Evolutionary conservation across 108 stramenopile species (phyloP), one percentile per base, ranked within the genome.

Genomic region (Skeletonema tropicum): DNA sequence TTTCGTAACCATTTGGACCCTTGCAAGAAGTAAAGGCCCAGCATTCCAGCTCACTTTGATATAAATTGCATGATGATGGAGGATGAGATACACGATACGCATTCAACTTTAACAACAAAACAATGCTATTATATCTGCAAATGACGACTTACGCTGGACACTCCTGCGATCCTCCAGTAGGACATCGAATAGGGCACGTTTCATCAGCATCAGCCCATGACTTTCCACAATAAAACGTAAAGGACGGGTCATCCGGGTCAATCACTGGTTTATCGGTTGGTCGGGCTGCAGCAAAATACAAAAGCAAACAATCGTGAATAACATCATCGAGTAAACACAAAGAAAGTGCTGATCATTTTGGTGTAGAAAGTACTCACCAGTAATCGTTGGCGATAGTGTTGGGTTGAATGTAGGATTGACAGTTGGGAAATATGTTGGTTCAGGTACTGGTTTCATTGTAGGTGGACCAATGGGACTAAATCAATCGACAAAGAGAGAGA

Each of bases 11-110:
- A 12, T 66, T 74, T 45, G 74, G 65, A 61, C 64, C 62, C 49
- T 74, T 70, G 74, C 80, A 81, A 2, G 80, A 66, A 60, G 80
- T 81, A 25, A 74, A 74, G 0, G 80, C 80, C 73, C 73, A 81
- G 46, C 80, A 81, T 58, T 81, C 80, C 13, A 81, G 55, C 15
- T 66, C 68, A 17, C 80, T 81, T 26, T 32, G 2, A 55, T 21
- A 8, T 12, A 6, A 19, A 15, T 5, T 0, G 19, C 13, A 23
- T 41, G 8, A 23, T 26, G 26, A 65, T 23, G 14, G 30, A 65
- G 15, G 23, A 38, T 58, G 10, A 32, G 39, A 60, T 14, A 17
- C 29, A 66, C 30, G 25, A n/a, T 1, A 41, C 12, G 36, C 26
- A n/a, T 30, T 10, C 42, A 21, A 46, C 25, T 14, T 45, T 3